Percentiles rank a stretch among this genome's conserved stretches.
phyloP scores from a whole-genome alignment of 345 rosid genomes.

The Tarenaya hassleriana region DNA sequence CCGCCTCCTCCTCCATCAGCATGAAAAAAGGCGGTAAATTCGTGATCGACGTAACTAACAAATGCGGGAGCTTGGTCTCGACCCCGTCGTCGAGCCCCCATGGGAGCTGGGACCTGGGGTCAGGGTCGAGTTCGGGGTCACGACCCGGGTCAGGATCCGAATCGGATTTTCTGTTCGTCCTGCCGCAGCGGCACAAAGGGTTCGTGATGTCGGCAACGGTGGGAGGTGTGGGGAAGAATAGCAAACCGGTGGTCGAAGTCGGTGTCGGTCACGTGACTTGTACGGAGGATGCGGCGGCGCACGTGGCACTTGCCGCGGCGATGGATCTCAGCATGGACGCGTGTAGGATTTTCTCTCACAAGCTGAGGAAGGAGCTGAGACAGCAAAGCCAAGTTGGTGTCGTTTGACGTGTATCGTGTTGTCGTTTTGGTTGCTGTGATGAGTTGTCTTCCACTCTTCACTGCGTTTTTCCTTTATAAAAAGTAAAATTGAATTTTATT shows the following conservation, averaged over 20 bases:
- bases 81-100: conserved; percentile 72
- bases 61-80: conserved; percentile 33
- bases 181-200: conserved; percentile 27
- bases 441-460: conserved; percentile 30
- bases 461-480: neutral
- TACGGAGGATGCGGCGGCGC: conserved; percentile 84
- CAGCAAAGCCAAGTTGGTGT: conserved; percentile 36
- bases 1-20: conserved; percentile 44
- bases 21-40: conserved; percentile 74
- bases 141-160: conserved; percentile 83
- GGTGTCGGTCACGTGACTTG: conserved; percentile 82
- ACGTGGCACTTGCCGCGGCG: conserved; percentile 84
- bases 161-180: conserved; percentile 35
- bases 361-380: conserved; percentile 69
- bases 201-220: conserved; percentile 78
- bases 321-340: conserved; percentile 94
- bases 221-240: conserved; percentile 39
- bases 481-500: neutral
- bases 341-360: conserved; percentile 61
- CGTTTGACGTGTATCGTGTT: conserved; percentile 33
- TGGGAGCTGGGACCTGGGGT: conserved; percentile 78
- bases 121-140: conserved; percentile 41
- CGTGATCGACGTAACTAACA: conserved; percentile 54
- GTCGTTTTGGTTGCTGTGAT: conserved; percentile 30
- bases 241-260: conserved; percentile 63